Evolutionary conservation across 768 basidiomycete species (phyloP).

Genomic region (Macrolepiota albuminosa): DNA sequence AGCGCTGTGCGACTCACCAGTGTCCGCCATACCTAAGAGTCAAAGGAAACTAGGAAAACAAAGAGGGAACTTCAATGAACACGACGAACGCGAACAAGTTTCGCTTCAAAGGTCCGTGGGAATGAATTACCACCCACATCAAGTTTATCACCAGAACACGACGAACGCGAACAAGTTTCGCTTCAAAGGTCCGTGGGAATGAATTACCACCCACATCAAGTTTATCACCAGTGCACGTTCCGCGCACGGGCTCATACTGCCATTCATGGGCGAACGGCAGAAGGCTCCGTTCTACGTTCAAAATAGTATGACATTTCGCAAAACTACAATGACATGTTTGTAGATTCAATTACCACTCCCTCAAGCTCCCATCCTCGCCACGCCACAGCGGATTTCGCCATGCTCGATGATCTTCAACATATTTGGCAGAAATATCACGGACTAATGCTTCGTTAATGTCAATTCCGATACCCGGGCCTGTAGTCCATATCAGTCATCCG

Average conservation of each 20-base stretch:
- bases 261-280: neutral
- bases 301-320: too few relatives aligned
- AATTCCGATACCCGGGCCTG: constrained; percentile 58
- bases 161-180: constrained; percentile 1
- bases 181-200: constrained; percentile 14
- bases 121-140: constrained; percentile 1
- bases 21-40: constrained; percentile 47
- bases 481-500: neutral
- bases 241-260: neutral
- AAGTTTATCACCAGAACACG: too few relatives aligned
- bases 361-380: constrained; percentile 47
- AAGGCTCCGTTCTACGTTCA: too few relatives aligned
- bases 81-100: constrained; percentile 1
- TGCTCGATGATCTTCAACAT: constrained; percentile 32
- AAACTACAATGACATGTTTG: neutral
- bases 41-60: neutral
- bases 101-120: constrained; percentile 12
- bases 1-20: constrained; percentile 46
- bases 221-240: neutral
- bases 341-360: constrained; percentile 42
- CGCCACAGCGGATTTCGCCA: constrained; percentile 58
- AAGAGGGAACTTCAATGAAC: neutral
- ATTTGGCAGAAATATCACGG: constrained; percentile 25
- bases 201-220: neutral
- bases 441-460: constrained; percentile 57